Evolutionary conservation across 192 early-diverging fungal species (phyloP).

Genomic region (Mortierella hygrophila): DNA sequence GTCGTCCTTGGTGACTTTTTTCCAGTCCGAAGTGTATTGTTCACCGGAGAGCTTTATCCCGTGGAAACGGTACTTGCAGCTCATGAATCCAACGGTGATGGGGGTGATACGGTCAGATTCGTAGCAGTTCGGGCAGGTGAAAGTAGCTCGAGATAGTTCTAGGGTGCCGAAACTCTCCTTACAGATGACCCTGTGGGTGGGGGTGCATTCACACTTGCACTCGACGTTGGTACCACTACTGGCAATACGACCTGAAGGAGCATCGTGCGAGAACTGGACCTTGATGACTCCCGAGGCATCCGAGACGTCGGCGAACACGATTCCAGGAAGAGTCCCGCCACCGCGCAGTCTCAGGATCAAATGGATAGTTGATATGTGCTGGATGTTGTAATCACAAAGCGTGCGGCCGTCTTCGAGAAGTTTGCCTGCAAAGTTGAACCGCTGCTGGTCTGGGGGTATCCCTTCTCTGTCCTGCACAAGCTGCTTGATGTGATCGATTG

Average conservation of each 20-base stretch:
- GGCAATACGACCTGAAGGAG: background rate
- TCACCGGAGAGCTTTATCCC: conserved; percentile 14
- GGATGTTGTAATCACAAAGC: conserved; percentile 74
- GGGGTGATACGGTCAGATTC: background rate
- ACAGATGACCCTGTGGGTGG: background rate
- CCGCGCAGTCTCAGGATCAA: conserved; percentile 74
- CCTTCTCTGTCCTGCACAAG: conserved; percentile 84
- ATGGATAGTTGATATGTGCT: conserved; percentile 72
- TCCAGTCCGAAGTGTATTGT: conserved; percentile 11
- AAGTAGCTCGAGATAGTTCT: background rate
- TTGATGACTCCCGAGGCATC: background rate
- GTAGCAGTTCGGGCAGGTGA: conserved; percentile 18
- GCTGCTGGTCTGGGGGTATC: conserved; percentile 77
- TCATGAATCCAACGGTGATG: conserved; percentile 22
- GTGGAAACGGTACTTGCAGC: conserved; percentile 30
- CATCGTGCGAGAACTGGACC: background rate
- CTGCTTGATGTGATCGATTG: conserved; percentile 75
- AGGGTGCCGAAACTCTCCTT: background rate
- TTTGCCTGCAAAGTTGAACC: conserved; percentile 77
- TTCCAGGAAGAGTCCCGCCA: conserved; percentile 37
- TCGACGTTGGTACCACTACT: conserved; percentile 6
- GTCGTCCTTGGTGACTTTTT: background rate
- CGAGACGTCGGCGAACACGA: background rate
- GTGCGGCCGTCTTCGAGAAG: conserved; percentile 75
- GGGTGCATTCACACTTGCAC: conserved; percentile 8